Percentiles rank a stretch among this genome's conserved stretches.
phyloP scores from a whole-genome alignment of 2,329 filamentous ascomycete genomes.

The Colletotrichum sp. region DNA sequence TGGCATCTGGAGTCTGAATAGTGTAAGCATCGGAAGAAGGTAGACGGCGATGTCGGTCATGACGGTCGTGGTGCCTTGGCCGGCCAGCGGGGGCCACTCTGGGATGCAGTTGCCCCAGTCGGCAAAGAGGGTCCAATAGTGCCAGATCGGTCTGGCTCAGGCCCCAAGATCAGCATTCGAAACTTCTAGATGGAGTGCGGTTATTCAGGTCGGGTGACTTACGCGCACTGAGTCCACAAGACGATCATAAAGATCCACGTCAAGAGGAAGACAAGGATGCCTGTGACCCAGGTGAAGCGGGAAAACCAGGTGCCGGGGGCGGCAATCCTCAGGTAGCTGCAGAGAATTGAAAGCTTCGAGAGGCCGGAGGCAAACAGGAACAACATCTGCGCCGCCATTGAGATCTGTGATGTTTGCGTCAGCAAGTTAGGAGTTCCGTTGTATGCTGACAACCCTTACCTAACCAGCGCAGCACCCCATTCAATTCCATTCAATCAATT shows the following conservation, averaged over 20 bases:
- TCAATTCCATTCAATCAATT: too few species aligned
- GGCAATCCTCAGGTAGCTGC: conserved; percentile 45
- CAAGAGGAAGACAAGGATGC: conserved; percentile 30
- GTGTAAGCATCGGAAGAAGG: conserved; percentile 39
- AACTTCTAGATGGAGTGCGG: neutral
- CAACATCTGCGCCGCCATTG: conserved; percentile 42
- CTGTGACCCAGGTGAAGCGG: conserved; percentile 30
- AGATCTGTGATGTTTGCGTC: conserved; percentile 31
- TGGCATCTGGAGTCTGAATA: conserved; percentile 35
- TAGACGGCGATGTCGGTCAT: conserved; percentile 39
- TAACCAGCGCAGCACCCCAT: too few species aligned
- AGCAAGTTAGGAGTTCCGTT: neutral
- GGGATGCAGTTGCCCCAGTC: conserved; percentile 28
- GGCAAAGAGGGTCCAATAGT: conserved; percentile 31
- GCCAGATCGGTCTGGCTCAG: conserved; percentile 21
- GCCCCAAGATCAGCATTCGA: neutral
- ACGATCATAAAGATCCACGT: conserved; percentile 37
- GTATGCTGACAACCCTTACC: neutral
- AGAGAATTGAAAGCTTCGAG: conserved; percentile 44
- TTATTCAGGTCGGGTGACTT: conserved; percentile 9
- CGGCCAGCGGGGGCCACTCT: conserved; percentile 30
- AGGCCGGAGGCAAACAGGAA: conserved; percentile 42
- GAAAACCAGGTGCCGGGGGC: conserved; percentile 35
- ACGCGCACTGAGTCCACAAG: conserved; percentile 42
- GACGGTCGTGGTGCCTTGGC: conserved; percentile 36